Base-by-base conservation (phyloP, 2,329 filamentous ascomycete species). In the Zelopaecilomyces penicillatus region DNA sequence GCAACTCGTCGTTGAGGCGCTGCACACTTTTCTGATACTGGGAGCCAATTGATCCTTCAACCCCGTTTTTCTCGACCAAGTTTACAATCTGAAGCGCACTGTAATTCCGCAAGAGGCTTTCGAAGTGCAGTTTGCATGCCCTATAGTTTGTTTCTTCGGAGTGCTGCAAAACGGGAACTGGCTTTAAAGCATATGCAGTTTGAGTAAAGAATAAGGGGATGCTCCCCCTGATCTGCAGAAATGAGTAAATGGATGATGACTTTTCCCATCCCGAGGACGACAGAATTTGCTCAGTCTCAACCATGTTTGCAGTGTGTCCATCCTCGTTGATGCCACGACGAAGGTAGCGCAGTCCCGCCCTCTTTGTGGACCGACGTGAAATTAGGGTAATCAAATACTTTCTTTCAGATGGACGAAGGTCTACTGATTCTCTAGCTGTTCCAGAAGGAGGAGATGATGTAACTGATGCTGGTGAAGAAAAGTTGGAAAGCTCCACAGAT, bases 191-290 rank as follows among this genome's bases (percentile, higher is more conserved):
- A 63, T 95, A 97, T 0, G 91, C 90, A 0, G 86, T 88, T 58
- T 98, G 93, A 0, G 90, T 94, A 60, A 96, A 98, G 69, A 93
- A 97, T 0, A 97, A 66, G 0, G 93, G 93, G 51, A 97, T 95
- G 26, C 90, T 96, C 5, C 90, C 91, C 51, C 93, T 79, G 27
- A 89, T 73, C 60, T 98, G 93, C 4, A 94, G 69, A 55, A 95
- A 94, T 0, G 89, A 95, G 61, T 87, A 86, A 2, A 83, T 73
- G 52, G 80, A 87, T 2, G 65, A 69, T 0, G 73, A 66, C 0
- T 73, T 59, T 12, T 80, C 73, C 80, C 85, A 90, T 1, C 73
- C 72, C 2, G 80, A 70, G 0, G 78, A 76, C 0, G 87, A 93
- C 3, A 98, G 72, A 7, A 98, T 84, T 63, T 98, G 93, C 60